Conservation (phyloP, 2,329 filamentous ascomycete species). For the Aspergillus udagawae region DNA sequence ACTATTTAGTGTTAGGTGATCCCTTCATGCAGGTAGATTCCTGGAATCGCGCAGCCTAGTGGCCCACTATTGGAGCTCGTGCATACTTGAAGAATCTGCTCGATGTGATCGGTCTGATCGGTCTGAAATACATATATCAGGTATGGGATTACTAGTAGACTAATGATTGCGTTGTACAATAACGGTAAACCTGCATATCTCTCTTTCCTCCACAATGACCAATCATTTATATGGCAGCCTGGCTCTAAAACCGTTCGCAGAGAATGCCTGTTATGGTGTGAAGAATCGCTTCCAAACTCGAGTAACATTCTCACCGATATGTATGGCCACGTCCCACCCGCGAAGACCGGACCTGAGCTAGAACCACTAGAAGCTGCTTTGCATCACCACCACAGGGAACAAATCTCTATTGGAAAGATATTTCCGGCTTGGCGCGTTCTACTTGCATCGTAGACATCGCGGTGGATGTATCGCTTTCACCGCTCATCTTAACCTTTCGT, state of each 20-base stretch:
- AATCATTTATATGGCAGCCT: too few species aligned
- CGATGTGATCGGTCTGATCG: not conserved
- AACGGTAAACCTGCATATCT: not conserved
- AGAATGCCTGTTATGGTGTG: not conserved
- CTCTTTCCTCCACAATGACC: not conserved
- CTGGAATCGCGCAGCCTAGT: constrained; percentile 3
- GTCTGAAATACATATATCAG: not conserved
- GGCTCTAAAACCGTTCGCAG: not conserved
- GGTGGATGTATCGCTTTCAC: constrained; percentile 2
- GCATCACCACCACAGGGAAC: not conserved
- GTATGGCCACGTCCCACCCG: not conserved
- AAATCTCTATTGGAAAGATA: constrained; percentile 5
- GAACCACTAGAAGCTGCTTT: not conserved
- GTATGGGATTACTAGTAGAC: not conserved
- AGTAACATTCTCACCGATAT: not conserved
- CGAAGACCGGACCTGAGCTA: not conserved
- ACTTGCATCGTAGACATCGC: constrained; percentile 1
- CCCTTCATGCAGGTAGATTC: constrained; percentile 4
- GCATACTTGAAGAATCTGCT: not conserved
- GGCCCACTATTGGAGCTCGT: not conserved
- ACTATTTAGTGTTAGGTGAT: constrained; percentile 4
- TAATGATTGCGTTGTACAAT: not conserved
- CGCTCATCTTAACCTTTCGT: constrained; percentile 2
- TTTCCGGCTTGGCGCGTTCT: not conserved
- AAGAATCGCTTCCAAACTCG: not conserved